Evolutionary conservation across 306 rosid genomes (phyloP).

Genomic region (Lithocarpus polystachyus): DNA sequence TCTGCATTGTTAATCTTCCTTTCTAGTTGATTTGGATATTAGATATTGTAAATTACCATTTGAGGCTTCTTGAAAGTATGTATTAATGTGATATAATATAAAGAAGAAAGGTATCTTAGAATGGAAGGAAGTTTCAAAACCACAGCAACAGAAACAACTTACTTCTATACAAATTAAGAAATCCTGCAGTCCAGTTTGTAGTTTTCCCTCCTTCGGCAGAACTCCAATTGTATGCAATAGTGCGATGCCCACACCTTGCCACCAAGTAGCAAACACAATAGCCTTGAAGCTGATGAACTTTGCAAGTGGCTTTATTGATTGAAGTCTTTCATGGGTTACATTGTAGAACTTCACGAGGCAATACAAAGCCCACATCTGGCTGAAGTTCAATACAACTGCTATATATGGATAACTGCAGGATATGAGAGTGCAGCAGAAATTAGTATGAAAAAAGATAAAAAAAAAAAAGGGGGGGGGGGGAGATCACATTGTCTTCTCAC

Average conservation of each 20-base stretch:
- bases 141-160: conserved; percentile 22
- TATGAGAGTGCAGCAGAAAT: conserved; percentile 1
- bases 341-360: conserved; percentile 90
- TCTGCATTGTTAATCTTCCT: too few species aligned
- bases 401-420: conserved; percentile 70
- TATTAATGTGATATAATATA: not conserved
- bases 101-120: not conserved
- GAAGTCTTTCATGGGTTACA: conserved; percentile 72
- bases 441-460: not conserved
- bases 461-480: not conserved
- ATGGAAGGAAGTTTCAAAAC: not conserved
- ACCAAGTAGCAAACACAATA: conserved; percentile 95
- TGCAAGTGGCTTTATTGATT: conserved; percentile 80
- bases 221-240: conserved; percentile 50
- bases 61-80: too few species aligned
- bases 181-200: conserved; percentile 77
- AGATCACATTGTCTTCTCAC: not conserved
- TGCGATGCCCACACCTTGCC: conserved; percentile 92
- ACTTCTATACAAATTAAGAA: conserved; percentile 91
- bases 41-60: too few species aligned
- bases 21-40: too few species aligned
- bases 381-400: conserved; percentile 75
- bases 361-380: conserved; percentile 95
- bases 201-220: conserved; percentile 56
- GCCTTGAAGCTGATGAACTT: conserved; percentile 97